Evolutionary conservation across 2,329 filamentous ascomycete genomes (phyloP), one percentile per base, ranked within the genome.

Genomic region (Ascosphaera apis): DNA sequence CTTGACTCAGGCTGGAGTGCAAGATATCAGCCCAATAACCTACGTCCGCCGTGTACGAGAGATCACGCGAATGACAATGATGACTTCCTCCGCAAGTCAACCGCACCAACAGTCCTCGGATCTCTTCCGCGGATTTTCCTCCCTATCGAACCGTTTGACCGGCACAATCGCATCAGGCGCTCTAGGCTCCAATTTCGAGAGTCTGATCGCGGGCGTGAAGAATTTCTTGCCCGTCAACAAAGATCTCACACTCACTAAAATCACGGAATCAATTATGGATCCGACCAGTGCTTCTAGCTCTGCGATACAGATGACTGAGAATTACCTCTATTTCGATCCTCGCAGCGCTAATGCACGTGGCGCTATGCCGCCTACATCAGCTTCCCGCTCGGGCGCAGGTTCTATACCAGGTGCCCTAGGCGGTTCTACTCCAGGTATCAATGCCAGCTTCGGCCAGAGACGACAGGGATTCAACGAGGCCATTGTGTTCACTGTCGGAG

Each of bases 191-290:
- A 95, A 95, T 53, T 81, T 98, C 48, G 88, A 95, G 54, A 86
- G 78, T 19, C 69, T 98, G 31, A 84, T 95, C 42, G 86, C 82
- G 4, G 86, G 86, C 31, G 86, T 98, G 50, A 98, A 95, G 60
- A 95, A 92, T 57, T 91, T 98, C 57, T 62, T 98, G n/a, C 88
- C 91, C 0, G 81, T 73, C 11, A 91, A 98, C 58, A 82, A 84
- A 47, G 91, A 98, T 51, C 68, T 95, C 7, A 95, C 88, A 0
- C 70, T 98, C 36, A 98, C 91, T 38, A 95, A 95, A 58, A 93
- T 98, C 50, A 86, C 88, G 30, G 88, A 98, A 55, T 91, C 82
- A 1, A 76, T 98, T 48, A 98, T 98, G 86, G 88, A 98, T 49
- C 88, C 88, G 0, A 69, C 81, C 33, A 72, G 82, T 8, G 86